Conservation (phyloP, 2,329 filamentous ascomycete species). For the Clonostachys sp. region DNA sequence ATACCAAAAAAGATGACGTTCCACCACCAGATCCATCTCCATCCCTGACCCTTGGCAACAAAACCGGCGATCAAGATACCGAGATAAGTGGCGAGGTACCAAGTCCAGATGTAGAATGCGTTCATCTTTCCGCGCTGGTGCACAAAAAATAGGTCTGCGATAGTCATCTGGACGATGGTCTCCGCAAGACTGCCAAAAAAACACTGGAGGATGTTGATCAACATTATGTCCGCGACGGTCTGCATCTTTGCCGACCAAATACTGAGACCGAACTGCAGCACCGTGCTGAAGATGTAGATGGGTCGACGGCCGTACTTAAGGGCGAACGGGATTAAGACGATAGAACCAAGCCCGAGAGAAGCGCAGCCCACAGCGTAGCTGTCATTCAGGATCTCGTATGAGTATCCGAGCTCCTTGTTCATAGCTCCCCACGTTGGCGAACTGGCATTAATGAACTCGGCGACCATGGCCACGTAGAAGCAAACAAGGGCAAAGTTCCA, state of each 20-base stretch:
- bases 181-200: slow-evolving; percentile 21
- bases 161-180: slow-evolving; percentile 38
- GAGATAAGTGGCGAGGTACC: slow-evolving; percentile 17
- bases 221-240: too few relatives aligned
- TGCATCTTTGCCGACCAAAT: too few relatives aligned
- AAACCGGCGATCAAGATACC: slow-evolving; percentile 33
- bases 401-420: slow-evolving; percentile 34
- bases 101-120: slow-evolving; percentile 31
- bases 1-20: slow-evolving; percentile 30
- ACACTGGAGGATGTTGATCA: slow-evolving; percentile 9
- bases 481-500: slow-evolving; percentile 1
- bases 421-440: slow-evolving; percentile 30
- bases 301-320: slow-evolving; percentile 39
- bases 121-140: slow-evolving; percentile 43
- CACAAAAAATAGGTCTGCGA: slow-evolving; percentile 42
- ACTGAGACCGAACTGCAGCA: slow-evolving; percentile 6
- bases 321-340: slow-evolving; percentile 38
- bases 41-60: slow-evolving; percentile 24
- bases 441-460: slow-evolving; percentile 5
- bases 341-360: slow-evolving; percentile 29
- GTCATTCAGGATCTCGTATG: slow-evolving; percentile 32
- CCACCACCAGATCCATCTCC: slow-evolving; percentile 47
- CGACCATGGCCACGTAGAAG: not conserved
- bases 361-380: slow-evolving; percentile 36
- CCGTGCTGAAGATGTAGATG: slow-evolving; percentile 34